Evolutionary conservation across 805 yeast genomes (phyloP).

Genomic region (Soucietia sequanensis): DNA sequence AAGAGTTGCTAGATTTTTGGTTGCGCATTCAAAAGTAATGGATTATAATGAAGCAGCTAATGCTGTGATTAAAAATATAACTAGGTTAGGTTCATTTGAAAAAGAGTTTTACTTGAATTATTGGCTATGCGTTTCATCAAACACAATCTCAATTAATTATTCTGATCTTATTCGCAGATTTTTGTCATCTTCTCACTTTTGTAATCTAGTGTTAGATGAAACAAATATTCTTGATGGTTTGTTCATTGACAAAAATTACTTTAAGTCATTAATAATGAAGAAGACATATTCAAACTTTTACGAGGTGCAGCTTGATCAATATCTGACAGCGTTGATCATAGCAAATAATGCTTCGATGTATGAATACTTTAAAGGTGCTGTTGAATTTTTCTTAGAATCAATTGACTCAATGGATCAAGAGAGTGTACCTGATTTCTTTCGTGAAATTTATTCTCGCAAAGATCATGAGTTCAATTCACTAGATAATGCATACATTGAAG

Average conservation of each 20-base stretch:
- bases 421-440: not conserved
- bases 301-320: not conserved
- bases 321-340: not conserved
- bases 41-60: too few species aligned
- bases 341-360: not conserved
- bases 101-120: conserved; percentile 1
- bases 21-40: too few species aligned
- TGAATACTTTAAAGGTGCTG: not conserved
- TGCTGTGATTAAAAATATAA: too few species aligned
- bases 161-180: conserved; percentile 5
- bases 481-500: not conserved
- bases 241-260: conserved; percentile 5
- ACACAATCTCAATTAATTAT: conserved; percentile 2
- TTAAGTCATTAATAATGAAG: conserved; percentile 4
- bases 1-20: conserved; percentile 3
- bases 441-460: not conserved
- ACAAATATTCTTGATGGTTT: conserved; percentile 3
- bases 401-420: not conserved
- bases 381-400: not conserved
- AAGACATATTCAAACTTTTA: not conserved
- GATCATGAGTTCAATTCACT: not conserved
- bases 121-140: not conserved
- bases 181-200: conserved; percentile 9
- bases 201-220: conserved; percentile 13
- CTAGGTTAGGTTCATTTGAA: not conserved